Evolutionary conservation across 257 asterid genomes (phyloP).

Genomic region (Nicotiana tabacum): DNA sequence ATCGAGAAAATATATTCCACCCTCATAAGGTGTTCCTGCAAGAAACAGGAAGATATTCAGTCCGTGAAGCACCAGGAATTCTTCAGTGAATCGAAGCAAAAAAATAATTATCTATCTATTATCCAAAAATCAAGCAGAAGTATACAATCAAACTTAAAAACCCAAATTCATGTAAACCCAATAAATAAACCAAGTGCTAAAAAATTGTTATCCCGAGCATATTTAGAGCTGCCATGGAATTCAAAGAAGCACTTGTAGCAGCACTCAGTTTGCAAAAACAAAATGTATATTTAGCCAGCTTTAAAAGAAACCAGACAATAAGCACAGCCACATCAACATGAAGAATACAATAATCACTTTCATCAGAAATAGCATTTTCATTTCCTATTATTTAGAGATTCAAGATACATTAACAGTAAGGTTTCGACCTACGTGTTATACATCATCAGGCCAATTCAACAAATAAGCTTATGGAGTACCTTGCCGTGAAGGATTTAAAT

Average conservation of each 20-base stretch:
- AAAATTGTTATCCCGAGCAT: background rate
- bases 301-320: background rate
- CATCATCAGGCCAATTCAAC: background rate
- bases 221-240: background rate
- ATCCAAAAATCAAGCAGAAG: background rate
- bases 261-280: background rate
- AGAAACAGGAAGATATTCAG: constrained; percentile 15
- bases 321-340: background rate
- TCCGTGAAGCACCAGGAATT: background rate
- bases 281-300: background rate
- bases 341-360: background rate
- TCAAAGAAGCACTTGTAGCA: background rate
- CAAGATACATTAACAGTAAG: background rate
- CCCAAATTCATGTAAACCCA: background rate
- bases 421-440: background rate
- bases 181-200: background rate
- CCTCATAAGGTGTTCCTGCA: constrained; percentile 91
- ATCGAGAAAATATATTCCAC: constrained; percentile 85
- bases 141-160: background rate
- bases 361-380: background rate
- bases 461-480: background rate
- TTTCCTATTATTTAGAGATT: background rate
- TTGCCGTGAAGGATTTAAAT: background rate
- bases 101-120: background rate
- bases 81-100: background rate